These are phyloP conservation scores for Trametes cubensis DNA, from an alignment of 768 basidiomycete species.

Conservation along the genomic window DNA sequence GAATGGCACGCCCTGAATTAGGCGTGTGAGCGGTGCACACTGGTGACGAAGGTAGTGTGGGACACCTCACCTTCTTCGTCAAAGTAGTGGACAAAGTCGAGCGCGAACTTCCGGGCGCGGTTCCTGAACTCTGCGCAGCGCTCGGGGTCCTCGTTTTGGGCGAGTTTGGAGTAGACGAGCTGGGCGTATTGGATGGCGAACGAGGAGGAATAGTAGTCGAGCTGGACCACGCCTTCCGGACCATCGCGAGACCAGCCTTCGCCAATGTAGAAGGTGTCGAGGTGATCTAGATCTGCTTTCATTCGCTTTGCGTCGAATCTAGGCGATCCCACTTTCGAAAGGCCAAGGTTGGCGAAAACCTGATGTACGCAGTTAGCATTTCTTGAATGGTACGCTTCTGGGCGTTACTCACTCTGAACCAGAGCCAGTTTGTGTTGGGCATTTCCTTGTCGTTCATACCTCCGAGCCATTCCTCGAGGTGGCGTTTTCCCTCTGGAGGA, in stretches of 20 bases:
- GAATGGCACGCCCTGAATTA: conserved; percentile 63
- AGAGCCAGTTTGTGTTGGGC: conserved; percentile 85
- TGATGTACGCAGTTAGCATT: conserved; percentile 28
- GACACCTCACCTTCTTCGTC: conserved; percentile 60
- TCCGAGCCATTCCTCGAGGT: conserved; percentile 68
- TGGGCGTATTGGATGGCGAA: conserved; percentile 81
- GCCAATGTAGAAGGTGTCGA: conserved; percentile 78
- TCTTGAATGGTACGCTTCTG: too few relatives aligned
- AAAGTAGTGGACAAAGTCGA: conserved; percentile 77
- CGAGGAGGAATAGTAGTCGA: conserved; percentile 79
- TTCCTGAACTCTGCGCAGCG: conserved; percentile 67
- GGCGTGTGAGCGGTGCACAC: not conserved
- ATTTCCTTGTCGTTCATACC: conserved; percentile 82
- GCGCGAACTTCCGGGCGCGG: conserved; percentile 62
- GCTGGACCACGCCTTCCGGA: conserved; percentile 74
- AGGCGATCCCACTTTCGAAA: conserved; percentile 61
- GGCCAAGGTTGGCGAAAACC: conserved; percentile 77
- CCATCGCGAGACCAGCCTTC: conserved; percentile 80
- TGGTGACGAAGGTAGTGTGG: not conserved
- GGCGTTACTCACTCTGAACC: conserved; percentile 62
- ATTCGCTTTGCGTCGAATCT: conserved; percentile 61
- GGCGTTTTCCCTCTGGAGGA: conserved; percentile 52
- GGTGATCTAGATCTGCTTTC: conserved; percentile 73
- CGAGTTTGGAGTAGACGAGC: conserved; percentile 69
- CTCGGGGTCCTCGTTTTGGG: conserved; percentile 60